Evolutionary conservation across 768 basidiomycete species (phyloP).

Genomic region (Rhizopogon sp.): DNA sequence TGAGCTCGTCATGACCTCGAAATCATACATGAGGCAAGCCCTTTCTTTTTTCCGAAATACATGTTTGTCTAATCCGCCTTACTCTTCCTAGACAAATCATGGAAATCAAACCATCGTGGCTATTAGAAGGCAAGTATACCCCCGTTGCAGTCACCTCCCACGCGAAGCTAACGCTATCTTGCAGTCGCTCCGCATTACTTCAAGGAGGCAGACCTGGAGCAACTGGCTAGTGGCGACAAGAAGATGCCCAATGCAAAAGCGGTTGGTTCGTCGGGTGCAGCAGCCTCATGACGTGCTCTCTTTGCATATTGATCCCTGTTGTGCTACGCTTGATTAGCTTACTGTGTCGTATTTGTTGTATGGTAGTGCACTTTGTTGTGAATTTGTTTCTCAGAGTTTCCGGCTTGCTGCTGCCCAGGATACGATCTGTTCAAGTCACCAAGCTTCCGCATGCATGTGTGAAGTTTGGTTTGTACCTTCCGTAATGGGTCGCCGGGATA

Average conservation of each 20-base stretch:
- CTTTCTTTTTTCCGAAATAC: neutral
- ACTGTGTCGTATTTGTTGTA: neutral
- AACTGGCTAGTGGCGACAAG: slow-evolving; percentile 74
- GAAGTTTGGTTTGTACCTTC: too few relatives aligned
- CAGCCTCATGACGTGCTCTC: neutral
- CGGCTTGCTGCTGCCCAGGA: neutral
- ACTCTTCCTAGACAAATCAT: slow-evolving; percentile 69
- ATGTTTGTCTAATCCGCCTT: neutral
- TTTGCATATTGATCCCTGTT: neutral
- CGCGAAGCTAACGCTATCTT: slow-evolving; percentile 1
- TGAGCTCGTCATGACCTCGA: slow-evolving; percentile 95
- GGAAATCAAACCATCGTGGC: slow-evolving; percentile 96
- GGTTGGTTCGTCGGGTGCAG: slow-evolving; percentile 30
- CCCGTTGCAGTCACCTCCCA: neutral
- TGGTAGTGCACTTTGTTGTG: neutral
- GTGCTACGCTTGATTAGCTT: neutral
- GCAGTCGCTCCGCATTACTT: slow-evolving; percentile 96
- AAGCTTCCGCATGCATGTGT: too few relatives aligned
- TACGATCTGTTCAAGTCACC: too few relatives aligned
- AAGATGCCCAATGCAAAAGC: slow-evolving; percentile 92
- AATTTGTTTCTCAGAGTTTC: neutral
- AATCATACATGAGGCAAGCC: slow-evolving; percentile 86
- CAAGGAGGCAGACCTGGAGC: slow-evolving; percentile 79
- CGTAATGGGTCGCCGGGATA: neutral
- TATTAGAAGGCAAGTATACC: slow-evolving; percentile 69